A percentile compares a stretch with the other conserved stretches of the same genome.
Conservation (phyloP, 2,329 filamentous ascomycete species). For the Laburnicola sp. region DNA sequence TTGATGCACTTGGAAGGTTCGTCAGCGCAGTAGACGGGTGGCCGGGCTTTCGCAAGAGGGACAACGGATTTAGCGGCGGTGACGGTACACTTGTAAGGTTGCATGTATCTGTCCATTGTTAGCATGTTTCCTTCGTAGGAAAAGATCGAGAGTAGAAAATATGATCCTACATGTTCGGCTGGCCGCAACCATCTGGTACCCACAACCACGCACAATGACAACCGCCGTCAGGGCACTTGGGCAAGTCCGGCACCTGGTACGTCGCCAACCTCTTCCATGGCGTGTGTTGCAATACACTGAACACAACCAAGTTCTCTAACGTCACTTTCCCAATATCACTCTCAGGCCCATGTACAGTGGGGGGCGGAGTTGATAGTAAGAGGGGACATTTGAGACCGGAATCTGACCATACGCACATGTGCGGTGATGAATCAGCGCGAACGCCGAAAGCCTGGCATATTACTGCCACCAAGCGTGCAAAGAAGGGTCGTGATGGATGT, state of each 20-base stretch:
- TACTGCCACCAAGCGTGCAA: neutral
- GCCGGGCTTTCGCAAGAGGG: constrained; percentile 47
- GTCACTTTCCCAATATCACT: constrained; percentile 52
- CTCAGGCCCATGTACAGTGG: constrained; percentile 20
- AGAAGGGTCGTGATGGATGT: neutral
- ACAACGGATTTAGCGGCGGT: constrained; percentile 49
- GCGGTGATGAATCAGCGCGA: neutral
- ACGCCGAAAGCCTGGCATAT: neutral
- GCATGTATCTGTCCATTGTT: constrained; percentile 48
- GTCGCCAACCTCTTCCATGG: constrained; percentile 46
- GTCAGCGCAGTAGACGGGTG: constrained; percentile 50
- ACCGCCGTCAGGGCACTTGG: constrained; percentile 43
- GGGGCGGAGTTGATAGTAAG: too few species aligned
- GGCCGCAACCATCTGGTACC: constrained; percentile 45
- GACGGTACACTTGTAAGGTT: constrained; percentile 55
- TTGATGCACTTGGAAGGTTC: constrained; percentile 49
- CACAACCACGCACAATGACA: constrained; percentile 51
- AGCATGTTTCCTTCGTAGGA: neutral
- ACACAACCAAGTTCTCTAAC: constrained; percentile 58
- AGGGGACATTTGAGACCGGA: too few species aligned
- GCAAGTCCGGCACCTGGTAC: constrained; percentile 45
- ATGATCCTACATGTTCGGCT: constrained; percentile 42
- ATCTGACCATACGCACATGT: too few species aligned
- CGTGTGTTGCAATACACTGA: constrained; percentile 47
- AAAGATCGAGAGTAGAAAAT: neutral